Evolutionary conservation across 768 basidiomycete species (phyloP).

Genomic region (Collybia mongolica): DNA sequence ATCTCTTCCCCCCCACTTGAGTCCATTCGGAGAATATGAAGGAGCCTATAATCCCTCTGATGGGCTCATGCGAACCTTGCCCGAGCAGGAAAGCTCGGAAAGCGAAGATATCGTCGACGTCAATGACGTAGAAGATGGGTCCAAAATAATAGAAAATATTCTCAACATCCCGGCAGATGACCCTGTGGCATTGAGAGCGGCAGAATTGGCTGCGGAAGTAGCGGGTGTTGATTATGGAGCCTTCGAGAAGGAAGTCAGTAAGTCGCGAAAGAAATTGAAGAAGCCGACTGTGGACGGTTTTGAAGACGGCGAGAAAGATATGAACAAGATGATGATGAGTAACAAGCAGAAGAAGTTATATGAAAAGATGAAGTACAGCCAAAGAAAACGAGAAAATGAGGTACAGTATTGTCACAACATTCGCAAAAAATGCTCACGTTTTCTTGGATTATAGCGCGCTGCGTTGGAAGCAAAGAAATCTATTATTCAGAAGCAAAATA

Average conservation of each 20-base stretch:
- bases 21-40: constrained; percentile 86
- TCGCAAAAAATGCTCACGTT: constrained; percentile 4
- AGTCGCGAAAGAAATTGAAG: constrained; percentile 45
- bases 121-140: constrained; percentile 24
- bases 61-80: constrained; percentile 28
- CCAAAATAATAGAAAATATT: constrained; percentile 29
- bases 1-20: constrained; percentile 89
- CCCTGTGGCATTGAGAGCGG: constrained; percentile 71
- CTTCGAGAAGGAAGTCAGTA: constrained; percentile 76
- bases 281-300: constrained; percentile 23
- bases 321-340: constrained; percentile 98
- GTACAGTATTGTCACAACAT: constrained; percentile 41
- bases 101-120: constrained; percentile 30
- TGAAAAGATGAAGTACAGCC: constrained; percentile 88
- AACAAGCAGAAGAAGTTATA: constrained; percentile 92
- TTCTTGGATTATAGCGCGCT: constrained; percentile 47
- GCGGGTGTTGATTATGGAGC: constrained; percentile 77
- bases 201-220: constrained; percentile 90
- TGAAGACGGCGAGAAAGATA: constrained; percentile 66
- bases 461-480: constrained; percentile 59
- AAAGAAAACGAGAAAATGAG: constrained; percentile 76
- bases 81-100: constrained; percentile 30
- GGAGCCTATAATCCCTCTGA: constrained; percentile 73
- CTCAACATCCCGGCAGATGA: constrained; percentile 45
- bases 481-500: constrained; percentile 52